Conservation (phyloP, 495 filamentous ascomycete species). For the Daldinia grandis region DNA sequence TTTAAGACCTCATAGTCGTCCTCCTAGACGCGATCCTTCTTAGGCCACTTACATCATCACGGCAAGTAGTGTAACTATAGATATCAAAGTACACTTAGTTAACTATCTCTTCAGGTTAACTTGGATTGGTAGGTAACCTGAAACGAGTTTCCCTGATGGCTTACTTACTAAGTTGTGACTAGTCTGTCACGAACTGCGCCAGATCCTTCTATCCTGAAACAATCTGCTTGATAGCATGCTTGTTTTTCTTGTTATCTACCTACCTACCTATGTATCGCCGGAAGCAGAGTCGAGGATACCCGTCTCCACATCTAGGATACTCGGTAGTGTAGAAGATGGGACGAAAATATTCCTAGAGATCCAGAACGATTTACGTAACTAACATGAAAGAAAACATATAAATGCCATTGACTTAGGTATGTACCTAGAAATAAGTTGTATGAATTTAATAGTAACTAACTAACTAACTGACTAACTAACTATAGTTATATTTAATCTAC, state of each 20-base stretch:
- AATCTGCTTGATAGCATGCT: constrained; percentile 21
- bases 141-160: constrained; percentile 23
- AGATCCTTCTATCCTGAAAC: constrained; percentile 37
- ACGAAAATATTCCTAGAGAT: constrained; percentile 29
- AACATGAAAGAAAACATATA: neutral
- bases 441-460: neutral
- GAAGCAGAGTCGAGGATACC: constrained; percentile 14
- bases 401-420: neutral
- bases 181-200: constrained; percentile 25
- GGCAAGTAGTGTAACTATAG: neutral
- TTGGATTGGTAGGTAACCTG: constrained; percentile 18
- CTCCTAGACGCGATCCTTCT: neutral
- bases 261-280: too few species aligned
- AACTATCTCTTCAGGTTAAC: too few species aligned
- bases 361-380: constrained; percentile 8
- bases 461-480: too few species aligned
- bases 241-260: constrained; percentile 7
- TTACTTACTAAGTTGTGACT: constrained; percentile 11
- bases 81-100: too few species aligned
- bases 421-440: neutral
- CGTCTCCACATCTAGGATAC: constrained; percentile 8
- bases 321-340: constrained; percentile 27
- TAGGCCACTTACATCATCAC: neutral
- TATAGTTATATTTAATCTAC: too few species aligned
- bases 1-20: neutral